Percentiles rank a stretch among this genome's conserved stretches.
phyloP scores from a whole-genome alignment of 2,329 filamentous ascomycete species.

The Calonectria multiphialidica region DNA sequence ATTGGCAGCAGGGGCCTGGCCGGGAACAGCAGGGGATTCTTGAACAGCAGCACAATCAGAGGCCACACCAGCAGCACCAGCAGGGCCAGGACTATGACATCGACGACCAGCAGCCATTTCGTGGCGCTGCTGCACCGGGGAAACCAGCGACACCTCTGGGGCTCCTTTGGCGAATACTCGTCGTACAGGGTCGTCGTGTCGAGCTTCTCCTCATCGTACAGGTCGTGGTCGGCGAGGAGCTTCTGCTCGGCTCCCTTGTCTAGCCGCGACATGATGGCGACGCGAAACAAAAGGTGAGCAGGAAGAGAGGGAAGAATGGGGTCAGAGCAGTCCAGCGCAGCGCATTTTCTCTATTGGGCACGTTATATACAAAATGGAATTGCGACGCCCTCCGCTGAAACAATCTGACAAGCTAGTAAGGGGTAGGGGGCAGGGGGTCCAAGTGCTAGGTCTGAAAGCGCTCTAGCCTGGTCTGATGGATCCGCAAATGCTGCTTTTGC shows the following conservation, averaged over 20 bases:
- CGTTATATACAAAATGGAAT: neutral
- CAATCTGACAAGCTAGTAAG: neutral
- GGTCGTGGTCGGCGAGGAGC: neutral
- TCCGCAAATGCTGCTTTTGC: neutral
- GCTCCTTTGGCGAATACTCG: neutral
- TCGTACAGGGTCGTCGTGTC: neutral
- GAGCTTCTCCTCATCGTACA: neutral
- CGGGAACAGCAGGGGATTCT: conserved; percentile 45
- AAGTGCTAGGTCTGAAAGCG: neutral
- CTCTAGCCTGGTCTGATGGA: neutral
- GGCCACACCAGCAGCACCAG: conserved; percentile 76
- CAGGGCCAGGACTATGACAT: neutral
- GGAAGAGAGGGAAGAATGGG: neutral
- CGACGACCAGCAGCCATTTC: neutral
- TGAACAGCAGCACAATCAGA: conserved; percentile 74
- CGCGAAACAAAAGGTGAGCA: neutral
- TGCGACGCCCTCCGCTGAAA: no score
- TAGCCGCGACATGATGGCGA: neutral
- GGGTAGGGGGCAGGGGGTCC: neutral
- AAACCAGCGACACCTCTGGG: neutral
- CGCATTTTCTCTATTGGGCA: neutral
- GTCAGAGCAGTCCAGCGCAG: neutral
- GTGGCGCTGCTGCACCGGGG: neutral
- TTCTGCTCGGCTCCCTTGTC: neutral
- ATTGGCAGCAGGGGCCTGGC: conserved; percentile 30